Percentiles rank a stretch among this genome's conserved stretches.
These are phyloP conservation scores for Pichia sp. DNA, from an alignment of 1,139 yeast genomes.

Conservation along the genomic window DNA sequence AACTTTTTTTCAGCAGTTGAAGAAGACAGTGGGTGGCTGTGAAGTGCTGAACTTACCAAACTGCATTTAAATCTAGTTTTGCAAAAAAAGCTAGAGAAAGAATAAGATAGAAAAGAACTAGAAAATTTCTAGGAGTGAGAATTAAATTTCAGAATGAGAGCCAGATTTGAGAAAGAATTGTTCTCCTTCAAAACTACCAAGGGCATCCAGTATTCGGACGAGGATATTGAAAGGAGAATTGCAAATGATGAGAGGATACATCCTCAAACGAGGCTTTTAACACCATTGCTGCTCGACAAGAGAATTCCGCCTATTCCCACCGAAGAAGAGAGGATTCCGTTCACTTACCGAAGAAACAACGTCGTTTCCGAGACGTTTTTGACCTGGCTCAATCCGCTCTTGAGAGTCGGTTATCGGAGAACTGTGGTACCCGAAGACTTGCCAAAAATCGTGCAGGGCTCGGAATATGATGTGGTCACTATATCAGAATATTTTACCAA, in stretches of 20 bases:
- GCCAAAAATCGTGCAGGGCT: neutral
- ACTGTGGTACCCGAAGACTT: neutral
- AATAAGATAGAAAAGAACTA: neutral
- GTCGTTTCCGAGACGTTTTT: neutral
- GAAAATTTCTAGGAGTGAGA: neutral
- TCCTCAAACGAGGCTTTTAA: neutral
- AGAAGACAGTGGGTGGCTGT: too few relatives aligned
- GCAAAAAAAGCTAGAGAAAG: neutral
- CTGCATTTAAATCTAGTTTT: too few relatives aligned
- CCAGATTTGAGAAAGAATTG: neutral
- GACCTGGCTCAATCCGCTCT: neutral
- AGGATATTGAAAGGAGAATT: neutral
- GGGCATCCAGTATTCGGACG: neutral
- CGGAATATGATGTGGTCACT: neutral
- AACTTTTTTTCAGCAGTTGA: too few relatives aligned
- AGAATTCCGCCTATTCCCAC: neutral
- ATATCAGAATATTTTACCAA: neutral
- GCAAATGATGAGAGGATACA: neutral
- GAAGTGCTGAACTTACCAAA: too few relatives aligned
- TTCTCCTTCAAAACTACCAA: neutral
- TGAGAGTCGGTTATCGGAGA: neutral
- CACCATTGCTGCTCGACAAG: neutral
- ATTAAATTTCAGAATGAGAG: neutral
- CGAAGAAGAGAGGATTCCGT: neutral
- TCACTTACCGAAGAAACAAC: neutral